Percentiles rank a stretch among this genome's conserved stretches.
phyloP scores from a whole-genome alignment of 768 basidiomycete species.

The Lactarius sanguifluus region DNA sequence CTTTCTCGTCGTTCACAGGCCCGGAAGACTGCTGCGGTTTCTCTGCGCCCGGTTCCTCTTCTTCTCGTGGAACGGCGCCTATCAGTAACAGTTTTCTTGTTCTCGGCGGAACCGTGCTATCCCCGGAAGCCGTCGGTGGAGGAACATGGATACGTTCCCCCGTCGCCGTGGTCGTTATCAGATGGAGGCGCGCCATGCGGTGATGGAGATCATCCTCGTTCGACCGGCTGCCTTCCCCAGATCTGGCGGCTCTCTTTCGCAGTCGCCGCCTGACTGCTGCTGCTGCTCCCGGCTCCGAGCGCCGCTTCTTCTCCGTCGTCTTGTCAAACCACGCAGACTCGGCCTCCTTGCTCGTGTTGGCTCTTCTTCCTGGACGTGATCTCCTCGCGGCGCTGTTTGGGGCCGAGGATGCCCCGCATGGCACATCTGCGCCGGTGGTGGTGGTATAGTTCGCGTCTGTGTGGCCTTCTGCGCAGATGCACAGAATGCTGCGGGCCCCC shows the following conservation, averaged over 20 bases:
- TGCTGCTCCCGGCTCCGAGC: not conserved
- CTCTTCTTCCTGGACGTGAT: not conserved
- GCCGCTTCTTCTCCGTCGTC: not conserved
- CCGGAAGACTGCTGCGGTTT: not conserved
- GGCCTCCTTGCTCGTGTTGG: not conserved
- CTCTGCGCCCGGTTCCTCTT: not conserved
- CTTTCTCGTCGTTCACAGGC: not conserved
- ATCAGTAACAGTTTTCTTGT: not conserved
- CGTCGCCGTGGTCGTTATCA: not conserved
- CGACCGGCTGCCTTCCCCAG: not conserved
- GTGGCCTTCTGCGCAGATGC: not conserved
- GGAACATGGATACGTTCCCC: not conserved
- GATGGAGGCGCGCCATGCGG: not conserved
- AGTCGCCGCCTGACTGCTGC: not conserved
- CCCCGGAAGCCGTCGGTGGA: not conserved
- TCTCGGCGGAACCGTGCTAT: not conserved
- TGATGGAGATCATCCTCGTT: not conserved
- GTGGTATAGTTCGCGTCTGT: not conserved
- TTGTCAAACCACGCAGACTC: not conserved
- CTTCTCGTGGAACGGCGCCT: not conserved
- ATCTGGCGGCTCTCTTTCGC: not conserved
- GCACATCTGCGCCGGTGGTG: not conserved
- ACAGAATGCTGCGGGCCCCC: constrained; percentile 16
- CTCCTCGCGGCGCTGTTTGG: not conserved
- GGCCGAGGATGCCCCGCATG: not conserved